Evolutionary conservation across 202 grass and related monocot genomes (phyloP), one percentile per base, ranked within the genome.

Genomic region (Eragrostis tef): DNA sequence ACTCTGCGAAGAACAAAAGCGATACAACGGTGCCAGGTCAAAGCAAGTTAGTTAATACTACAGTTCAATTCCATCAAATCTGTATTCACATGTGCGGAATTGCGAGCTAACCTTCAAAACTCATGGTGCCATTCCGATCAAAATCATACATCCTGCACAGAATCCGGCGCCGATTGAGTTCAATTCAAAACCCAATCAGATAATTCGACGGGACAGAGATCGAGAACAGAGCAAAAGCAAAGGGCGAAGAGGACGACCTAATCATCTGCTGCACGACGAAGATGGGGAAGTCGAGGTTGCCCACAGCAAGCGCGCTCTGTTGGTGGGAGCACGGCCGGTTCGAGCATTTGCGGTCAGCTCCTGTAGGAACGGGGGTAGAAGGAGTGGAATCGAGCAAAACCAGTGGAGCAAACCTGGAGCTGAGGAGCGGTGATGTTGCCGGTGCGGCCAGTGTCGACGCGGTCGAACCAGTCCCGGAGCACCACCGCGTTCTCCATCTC

Each of bases 181-280:
- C 58, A 73, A 64, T 2, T 2, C 62, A 36, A 75, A 42, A 31
- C 20, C 12, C 24, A 72, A 51, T 82, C 25, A 59, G 64, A 87
- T 43, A 86, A 64, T 43, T 31, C 73, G 9, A 24, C 7, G 11
- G 69, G 46, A 68, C 66, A 29, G 19, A 0, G 3, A 58, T 58
- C 41, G 7, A 6, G 13, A 17, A 20, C 2, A 71, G 41, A 61
- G 7, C 73, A 73, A 58, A 21, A 83, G 12, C 21, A 4, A 47
- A 74, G 29, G 62, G 6, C 20, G 16, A 39, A 13, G 21, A 44
- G 11, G 56, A 75, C 1, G 50, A 93, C 93, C 90, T 93, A 45
- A 93, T 93, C 90, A 93, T 97, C 81, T 97, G 93, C 81, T 93
- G 83, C 21, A 93, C 93, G 19, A 91, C 66, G 66, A 90, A 93